Base-by-base conservation (phyloP, 805 yeast species). In the Teunomyces lycoperdinae region DNA sequence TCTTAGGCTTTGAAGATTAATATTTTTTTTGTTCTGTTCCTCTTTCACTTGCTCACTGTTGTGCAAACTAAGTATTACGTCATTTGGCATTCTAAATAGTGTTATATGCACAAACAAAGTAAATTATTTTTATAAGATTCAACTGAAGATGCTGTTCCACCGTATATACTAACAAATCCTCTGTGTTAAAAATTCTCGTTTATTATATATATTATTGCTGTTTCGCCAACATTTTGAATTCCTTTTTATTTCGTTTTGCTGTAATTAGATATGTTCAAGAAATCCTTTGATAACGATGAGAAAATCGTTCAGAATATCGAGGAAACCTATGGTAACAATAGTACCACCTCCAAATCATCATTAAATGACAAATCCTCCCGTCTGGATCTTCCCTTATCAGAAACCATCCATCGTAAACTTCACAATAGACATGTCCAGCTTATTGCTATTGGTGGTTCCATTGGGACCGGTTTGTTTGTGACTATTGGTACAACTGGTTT, bases 391-490 rank as follows among this genome's bases (percentile, higher is more conserved):
- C 50, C 58, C 1, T 24, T 20, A 8, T 38, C 49, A 8, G 53
- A 47, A 38, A 47, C 49, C 30, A 51, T 40, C 8, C 71, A 64
- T 42, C 53, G 92, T 41, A 73, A 74, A 27, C 70, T 87, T 47
- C 68, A 74, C 50, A 80, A 83, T 45, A 72, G 96, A 49, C 96
- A 89, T 67, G 82, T 88, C 24, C 89, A 87, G 58, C 73, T 88
- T 45, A 82, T 88, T 51, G 86, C 89, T 9, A 83, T 88, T 20
- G 89, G 92, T 14, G 94, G 92, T 45, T 44, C 41, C 29, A 50
- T 61, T 17, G 64, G 64, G 13, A 64, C 71, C 1, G 70, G 70
- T n/a, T 55, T 67, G 39, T 68, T 67, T 47, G 66, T 69, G 30
- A 66, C 70, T 39, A 68, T 68, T 42, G 73, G 73, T 14, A 52